Evolutionary conservation across 139 green algal species (phyloP).

Genomic region (Desmodesmus armatus): DNA sequence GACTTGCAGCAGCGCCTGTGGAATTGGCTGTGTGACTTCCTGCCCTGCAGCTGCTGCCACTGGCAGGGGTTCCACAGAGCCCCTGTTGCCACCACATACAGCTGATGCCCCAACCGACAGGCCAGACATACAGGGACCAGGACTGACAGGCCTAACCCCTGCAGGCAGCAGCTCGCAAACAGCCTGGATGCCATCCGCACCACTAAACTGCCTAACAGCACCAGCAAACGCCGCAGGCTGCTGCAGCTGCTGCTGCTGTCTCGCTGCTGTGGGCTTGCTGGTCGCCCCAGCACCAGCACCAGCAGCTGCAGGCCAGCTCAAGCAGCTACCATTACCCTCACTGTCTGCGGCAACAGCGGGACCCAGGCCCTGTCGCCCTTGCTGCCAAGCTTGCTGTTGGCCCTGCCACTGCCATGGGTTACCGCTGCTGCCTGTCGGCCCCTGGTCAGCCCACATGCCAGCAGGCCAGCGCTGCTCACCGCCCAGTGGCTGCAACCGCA

Average conservation of each 20-base stretch:
- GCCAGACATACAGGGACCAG: neutral
- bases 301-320: constrained; percentile 3
- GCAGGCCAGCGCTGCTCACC: neutral
- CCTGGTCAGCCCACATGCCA: neutral
- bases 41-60: constrained; percentile 3
- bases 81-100: neutral
- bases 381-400: no score
- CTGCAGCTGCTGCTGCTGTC: constrained; percentile 6
- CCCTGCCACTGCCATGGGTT: constrained; percentile 31
- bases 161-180: no score
- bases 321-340: constrained; percentile 25
- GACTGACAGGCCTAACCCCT: neutral
- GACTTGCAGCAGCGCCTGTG: neutral
- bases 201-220: no score
- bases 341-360: constrained; percentile 19
- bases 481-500: neutral
- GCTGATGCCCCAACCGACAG: constrained; percentile 8
- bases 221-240: neutral
- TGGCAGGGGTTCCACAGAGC: neutral
- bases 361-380: neutral
- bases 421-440: neutral
- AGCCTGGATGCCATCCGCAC: no score
- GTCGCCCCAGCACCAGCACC: no score
- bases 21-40: no score
- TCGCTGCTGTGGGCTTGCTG: no score